Conservation (phyloP, 495 filamentous ascomycete species). For the Aspergillus bertholletiae region DNA sequence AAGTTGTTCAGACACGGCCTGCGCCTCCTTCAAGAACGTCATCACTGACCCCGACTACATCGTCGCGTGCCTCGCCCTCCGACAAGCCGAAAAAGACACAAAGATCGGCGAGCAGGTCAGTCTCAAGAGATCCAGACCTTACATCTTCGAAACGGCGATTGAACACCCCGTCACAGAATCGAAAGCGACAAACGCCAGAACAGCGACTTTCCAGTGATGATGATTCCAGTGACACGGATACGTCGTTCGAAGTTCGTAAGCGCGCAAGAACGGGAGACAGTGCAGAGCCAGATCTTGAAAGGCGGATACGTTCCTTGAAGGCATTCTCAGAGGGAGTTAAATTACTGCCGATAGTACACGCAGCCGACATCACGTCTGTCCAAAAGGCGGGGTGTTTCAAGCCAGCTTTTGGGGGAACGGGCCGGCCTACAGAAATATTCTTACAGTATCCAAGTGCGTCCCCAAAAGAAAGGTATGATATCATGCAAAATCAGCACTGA, state of each 20-base stretch:
- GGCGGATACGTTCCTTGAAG: constrained; percentile 57
- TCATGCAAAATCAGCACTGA: background rate
- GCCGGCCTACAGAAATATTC: constrained; percentile 49
- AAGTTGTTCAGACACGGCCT: constrained; percentile 40
- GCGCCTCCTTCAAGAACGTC: constrained; percentile 30
- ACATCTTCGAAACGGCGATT: constrained; percentile 33
- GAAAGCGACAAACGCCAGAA: constrained; percentile 46
- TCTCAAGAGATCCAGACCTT: constrained; percentile 29
- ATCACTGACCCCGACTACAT: constrained; percentile 19
- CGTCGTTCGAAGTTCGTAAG: constrained; percentile 45
- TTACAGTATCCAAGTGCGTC: constrained; percentile 73
- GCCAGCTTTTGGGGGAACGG: constrained; percentile 43
- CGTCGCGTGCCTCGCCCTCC: constrained; percentile 17
- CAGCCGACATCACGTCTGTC: constrained; percentile 58
- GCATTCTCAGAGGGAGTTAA: constrained; percentile 55
- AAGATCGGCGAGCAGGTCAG: constrained; percentile 29
- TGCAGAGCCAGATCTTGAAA: constrained; percentile 51
- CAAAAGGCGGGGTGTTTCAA: constrained; percentile 45
- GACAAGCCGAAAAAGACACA: constrained; percentile 27
- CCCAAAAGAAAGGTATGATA: constrained; percentile 61
- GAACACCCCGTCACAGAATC: constrained; percentile 32
- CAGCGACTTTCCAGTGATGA: constrained; percentile 48
- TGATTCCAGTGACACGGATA: constrained; percentile 45
- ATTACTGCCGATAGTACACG: constrained; percentile 60
- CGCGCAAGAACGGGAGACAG: constrained; percentile 40